Conservation (phyloP, 2,329 filamentous ascomycete genomes). For the Epichloe sibirici region DNA sequence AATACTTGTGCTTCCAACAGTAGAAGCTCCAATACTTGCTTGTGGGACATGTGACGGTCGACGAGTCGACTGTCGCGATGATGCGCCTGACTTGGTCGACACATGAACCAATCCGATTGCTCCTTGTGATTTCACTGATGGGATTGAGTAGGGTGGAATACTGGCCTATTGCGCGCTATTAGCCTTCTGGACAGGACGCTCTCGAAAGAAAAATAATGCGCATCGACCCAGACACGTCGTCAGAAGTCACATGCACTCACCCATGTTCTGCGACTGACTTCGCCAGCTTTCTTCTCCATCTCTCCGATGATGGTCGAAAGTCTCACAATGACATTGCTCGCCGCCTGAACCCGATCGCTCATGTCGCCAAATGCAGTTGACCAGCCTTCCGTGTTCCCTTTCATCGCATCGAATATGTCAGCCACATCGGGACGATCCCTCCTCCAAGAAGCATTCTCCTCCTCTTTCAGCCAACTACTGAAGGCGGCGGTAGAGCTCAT, state of each 20-base stretch:
- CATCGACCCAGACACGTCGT: too few species aligned
- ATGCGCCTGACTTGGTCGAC: conserved; percentile 4
- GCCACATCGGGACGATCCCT: conserved; percentile 49
- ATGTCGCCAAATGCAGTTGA: conserved; percentile 66
- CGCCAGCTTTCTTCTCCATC: conserved; percentile 74
- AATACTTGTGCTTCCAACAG: conserved; percentile 4
- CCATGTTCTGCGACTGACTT: conserved; percentile 67
- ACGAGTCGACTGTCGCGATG: conserved; percentile 3
- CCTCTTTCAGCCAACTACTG: conserved; percentile 57
- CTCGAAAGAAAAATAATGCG: too few species aligned
- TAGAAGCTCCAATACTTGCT: conserved; percentile 10
- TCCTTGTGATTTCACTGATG: conserved; percentile 1
- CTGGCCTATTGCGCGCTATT: conserved; percentile 8
- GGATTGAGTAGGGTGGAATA: conserved; percentile 12
- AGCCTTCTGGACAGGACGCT: not conserved
- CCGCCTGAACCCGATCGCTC: conserved; percentile 56
- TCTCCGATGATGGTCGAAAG: conserved; percentile 69
- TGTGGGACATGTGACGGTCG: not conserved
- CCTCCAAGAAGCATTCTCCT: conserved; percentile 50
- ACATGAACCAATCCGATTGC: not conserved
- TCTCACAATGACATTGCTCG: conserved; percentile 58
- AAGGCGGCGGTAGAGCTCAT: conserved; percentile 66
- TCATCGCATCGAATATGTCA: conserved; percentile 80
- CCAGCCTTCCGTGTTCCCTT: conserved; percentile 87
- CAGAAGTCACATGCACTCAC: conserved; percentile 32